These are phyloP conservation scores for Trichoderma sp. DNA, from an alignment of 2,329 filamentous ascomycete genomes.

Conservation along the genomic window DNA sequence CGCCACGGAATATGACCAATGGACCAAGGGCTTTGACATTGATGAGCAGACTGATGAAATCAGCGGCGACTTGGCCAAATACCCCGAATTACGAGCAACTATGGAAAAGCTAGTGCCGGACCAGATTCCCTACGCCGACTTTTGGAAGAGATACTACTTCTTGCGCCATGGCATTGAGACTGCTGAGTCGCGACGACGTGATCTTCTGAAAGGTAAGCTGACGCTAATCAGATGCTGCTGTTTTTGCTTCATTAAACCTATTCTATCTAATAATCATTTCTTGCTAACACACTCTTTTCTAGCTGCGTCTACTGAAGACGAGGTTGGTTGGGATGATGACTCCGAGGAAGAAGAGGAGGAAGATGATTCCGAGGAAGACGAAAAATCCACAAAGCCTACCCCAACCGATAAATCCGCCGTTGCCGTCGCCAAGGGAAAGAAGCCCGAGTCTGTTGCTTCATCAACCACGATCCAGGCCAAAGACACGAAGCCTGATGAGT, in stretches of 20 bases:
- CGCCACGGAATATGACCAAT: slow-evolving; percentile 70
- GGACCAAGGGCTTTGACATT: slow-evolving; percentile 72
- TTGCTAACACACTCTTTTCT: slow-evolving; percentile 21
- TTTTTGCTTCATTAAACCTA: background rate
- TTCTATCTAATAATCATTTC: background rate
- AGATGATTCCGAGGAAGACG: slow-evolving; percentile 41
- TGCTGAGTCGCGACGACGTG: slow-evolving; percentile 82
- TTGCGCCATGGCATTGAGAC: slow-evolving; percentile 88
- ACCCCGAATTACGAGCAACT: slow-evolving; percentile 76
- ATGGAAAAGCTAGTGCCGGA: slow-evolving; percentile 98
- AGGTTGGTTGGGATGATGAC: slow-evolving; percentile 65
- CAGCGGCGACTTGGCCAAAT: slow-evolving; percentile 76
- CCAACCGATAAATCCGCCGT: slow-evolving; percentile 37
- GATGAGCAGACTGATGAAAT: slow-evolving; percentile 85
- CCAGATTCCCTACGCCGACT: slow-evolving; percentile 80
- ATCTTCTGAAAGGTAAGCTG: slow-evolving; percentile 78
- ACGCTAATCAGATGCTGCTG: background rate
- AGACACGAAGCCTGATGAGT: slow-evolving; percentile 60
- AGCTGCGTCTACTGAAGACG: slow-evolving; percentile 70
- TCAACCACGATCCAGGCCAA: slow-evolving; percentile 58
- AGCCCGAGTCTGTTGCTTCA: slow-evolving; percentile 52
- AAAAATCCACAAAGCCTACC: slow-evolving; percentile 22
- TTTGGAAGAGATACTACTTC: slow-evolving; percentile 97
- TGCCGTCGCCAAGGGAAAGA: slow-evolving; percentile 34
- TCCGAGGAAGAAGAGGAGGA: slow-evolving; percentile 51